phyloP scores from a whole-genome alignment of 2,329 filamentous ascomycete genomes.

The Neonectria hederae region DNA sequence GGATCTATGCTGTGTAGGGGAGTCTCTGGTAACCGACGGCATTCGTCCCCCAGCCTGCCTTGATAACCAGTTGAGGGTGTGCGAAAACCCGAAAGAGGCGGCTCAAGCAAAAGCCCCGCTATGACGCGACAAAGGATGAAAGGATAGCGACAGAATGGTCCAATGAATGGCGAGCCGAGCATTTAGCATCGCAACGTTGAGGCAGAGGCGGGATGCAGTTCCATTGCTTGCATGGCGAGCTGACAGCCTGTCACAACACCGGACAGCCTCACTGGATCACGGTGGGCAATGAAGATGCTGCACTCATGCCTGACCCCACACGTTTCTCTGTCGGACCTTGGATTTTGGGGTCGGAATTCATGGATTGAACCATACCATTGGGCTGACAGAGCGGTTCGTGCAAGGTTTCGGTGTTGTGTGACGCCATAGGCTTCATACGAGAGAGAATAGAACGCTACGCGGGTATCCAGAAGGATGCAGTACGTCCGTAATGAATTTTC shows the following conservation, averaged over 20 bases:
- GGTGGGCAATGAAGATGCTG: constrained; percentile 32
- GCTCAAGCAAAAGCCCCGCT: constrained; percentile 26
- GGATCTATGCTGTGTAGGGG: background rate
- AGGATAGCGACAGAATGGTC: background rate
- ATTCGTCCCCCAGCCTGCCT: background rate
- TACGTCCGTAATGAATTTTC: constrained; percentile 18
- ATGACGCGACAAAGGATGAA: constrained; percentile 25
- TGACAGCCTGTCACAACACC: constrained; percentile 40
- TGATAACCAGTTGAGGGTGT: background rate
- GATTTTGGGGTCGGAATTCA: constrained; percentile 15
- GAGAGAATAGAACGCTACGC: constrained; percentile 22
- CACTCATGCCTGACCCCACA: constrained; percentile 44
- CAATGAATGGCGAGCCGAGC: constrained; percentile 18
- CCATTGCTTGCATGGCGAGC: constrained; percentile 43
- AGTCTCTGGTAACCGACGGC: constrained; percentile 10
- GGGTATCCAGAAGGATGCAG: constrained; percentile 4
- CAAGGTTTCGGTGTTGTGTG: constrained; percentile 28
- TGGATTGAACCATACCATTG: constrained; percentile 31
- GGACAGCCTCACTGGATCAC: constrained; percentile 39
- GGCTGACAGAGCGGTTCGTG: constrained; percentile 29
- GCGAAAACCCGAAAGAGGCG: constrained; percentile 13
- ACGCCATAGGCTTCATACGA: constrained; percentile 28
- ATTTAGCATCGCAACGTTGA: constrained; percentile 31
- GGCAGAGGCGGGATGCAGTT: constrained; percentile 31
- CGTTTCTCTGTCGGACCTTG: constrained; percentile 31